Evolutionary conservation across 225 moss, liverwort and hornwort genomes (phyloP).

Genomic region (Bryoerythrophyllum caledonicum): DNA sequence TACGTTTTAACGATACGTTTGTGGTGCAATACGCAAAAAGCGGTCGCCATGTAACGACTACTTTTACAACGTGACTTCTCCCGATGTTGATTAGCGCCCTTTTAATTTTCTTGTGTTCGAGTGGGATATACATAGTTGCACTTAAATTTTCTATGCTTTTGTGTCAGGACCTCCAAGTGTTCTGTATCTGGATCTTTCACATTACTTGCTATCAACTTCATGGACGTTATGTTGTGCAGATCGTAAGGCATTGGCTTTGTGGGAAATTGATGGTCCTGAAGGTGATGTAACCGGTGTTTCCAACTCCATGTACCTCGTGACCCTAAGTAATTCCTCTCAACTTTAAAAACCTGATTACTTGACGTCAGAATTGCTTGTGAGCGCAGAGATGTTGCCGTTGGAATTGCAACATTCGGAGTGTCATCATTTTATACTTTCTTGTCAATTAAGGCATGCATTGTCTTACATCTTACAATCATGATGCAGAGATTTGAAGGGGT

Average conservation of each 20-base stretch:
- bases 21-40: conserved; percentile 1
- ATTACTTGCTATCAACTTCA: conserved; percentile 12
- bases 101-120: not conserved
- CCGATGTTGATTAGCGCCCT: not conserved
- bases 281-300: conserved; percentile 70
- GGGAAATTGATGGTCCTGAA: conserved; percentile 84
- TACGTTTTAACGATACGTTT: not conserved
- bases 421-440: not conserved
- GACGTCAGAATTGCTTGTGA: conserved; percentile 4
- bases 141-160: not conserved
- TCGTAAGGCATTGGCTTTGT: conserved; percentile 56
- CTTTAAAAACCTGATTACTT: conserved; percentile 5
- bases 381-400: conserved; percentile 16
- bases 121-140: conserved; percentile 16
- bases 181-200: conserved; percentile 12
- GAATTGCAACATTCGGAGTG: conserved; percentile 6
- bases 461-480: conserved; percentile 8
- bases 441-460: conserved; percentile 5
- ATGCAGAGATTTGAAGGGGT: not conserved
- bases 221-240: conserved; percentile 42
- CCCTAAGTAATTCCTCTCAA: conserved; percentile 10
- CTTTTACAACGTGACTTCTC: not conserved
- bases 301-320: conserved; percentile 80
- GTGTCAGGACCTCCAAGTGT: not conserved
- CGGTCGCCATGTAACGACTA: not conserved